These are phyloP conservation scores for Cladosporium velox DNA, from an alignment of 2,329 filamentous ascomycete species.

Conservation along the genomic window DNA sequence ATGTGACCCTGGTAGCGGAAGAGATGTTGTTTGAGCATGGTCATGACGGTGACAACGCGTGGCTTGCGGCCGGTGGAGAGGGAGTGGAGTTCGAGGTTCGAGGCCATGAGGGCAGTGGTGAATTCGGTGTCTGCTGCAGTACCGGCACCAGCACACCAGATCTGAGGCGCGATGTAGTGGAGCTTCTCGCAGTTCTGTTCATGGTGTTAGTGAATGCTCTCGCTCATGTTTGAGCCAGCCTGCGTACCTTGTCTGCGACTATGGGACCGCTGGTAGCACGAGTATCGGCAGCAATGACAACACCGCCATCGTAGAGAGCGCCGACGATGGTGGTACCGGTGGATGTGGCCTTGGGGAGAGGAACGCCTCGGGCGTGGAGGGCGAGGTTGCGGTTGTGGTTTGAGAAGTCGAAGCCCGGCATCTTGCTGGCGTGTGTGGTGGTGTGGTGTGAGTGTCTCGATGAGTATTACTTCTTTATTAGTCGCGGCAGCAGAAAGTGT, in stretches of 20 bases:
- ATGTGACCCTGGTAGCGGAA: constrained; percentile 98
- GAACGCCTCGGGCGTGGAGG: constrained; percentile 89
- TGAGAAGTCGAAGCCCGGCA: constrained; percentile 99
- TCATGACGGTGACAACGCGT: constrained; percentile 98
- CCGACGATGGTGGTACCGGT: constrained; percentile 99
- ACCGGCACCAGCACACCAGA: constrained; percentile 98
- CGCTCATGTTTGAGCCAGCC: background rate
- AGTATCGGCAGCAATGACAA: constrained; percentile 98
- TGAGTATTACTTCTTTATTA: background rate
- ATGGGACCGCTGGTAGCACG: constrained; percentile 96
- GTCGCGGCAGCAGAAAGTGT: background rate
- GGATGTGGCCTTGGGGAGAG: constrained; percentile 94
- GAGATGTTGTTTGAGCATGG: constrained; percentile 97
- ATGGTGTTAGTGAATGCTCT: constrained; percentile 18
- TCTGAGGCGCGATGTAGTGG: constrained; percentile 97
- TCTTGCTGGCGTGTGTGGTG: constrained; percentile 43
- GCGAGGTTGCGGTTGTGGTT: constrained; percentile 99
- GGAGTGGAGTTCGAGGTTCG: constrained; percentile 95
- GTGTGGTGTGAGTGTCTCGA: background rate
- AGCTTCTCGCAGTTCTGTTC: constrained; percentile 93
- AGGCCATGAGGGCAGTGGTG: constrained; percentile 97
- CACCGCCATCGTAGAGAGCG: constrained; percentile 92
- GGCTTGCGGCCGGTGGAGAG: constrained; percentile 95
- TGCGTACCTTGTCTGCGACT: constrained; percentile 86
- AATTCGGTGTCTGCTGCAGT: constrained; percentile 99